phyloP scores from a whole-genome alignment of 2,329 filamentous ascomycete species.

The Clonostachys chloroleuca region DNA sequence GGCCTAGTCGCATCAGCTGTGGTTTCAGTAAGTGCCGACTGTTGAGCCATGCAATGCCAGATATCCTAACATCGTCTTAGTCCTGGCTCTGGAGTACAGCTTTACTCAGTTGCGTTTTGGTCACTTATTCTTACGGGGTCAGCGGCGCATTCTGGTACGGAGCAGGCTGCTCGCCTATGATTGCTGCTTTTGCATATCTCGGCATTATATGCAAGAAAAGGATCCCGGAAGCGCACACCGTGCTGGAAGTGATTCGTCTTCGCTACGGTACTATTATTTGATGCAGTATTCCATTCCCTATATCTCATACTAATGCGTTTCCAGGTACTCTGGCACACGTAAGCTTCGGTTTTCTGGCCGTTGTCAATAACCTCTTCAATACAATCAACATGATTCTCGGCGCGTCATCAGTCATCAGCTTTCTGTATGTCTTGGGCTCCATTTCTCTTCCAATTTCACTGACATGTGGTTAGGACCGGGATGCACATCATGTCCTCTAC shows the following conservation, averaged over 20 bases:
- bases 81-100: conserved; percentile 83
- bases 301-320: too few relatives aligned
- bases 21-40: conserved; percentile 10
- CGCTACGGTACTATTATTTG: conserved; percentile 54
- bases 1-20: conserved; percentile 6
- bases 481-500: conserved; percentile 65
- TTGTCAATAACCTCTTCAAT: conserved; percentile 78
- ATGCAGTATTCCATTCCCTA: too few relatives aligned
- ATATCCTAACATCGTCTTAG: conserved; percentile 28
- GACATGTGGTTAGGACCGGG: conserved; percentile 13
- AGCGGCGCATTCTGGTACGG: conserved; percentile 50
- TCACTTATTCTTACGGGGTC: conserved; percentile 70
- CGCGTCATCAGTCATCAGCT: conserved; percentile 46
- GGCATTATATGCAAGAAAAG: conserved; percentile 80
- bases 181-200: conserved; percentile 77
- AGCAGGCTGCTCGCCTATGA: conserved; percentile 67
- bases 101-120: conserved; percentile 65
- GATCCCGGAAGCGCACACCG: conserved; percentile 76
- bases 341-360: conserved; percentile 72
- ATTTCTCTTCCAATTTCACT: too few relatives aligned
- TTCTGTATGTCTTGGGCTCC: conserved; percentile 9
- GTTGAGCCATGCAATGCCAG: too few relatives aligned
- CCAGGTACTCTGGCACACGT: conserved; percentile 48
- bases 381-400: conserved; percentile 83
- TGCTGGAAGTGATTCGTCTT: conserved; percentile 72